phyloP scores from a whole-genome alignment of 331 rosid species.

The Malus hybrid region DNA sequence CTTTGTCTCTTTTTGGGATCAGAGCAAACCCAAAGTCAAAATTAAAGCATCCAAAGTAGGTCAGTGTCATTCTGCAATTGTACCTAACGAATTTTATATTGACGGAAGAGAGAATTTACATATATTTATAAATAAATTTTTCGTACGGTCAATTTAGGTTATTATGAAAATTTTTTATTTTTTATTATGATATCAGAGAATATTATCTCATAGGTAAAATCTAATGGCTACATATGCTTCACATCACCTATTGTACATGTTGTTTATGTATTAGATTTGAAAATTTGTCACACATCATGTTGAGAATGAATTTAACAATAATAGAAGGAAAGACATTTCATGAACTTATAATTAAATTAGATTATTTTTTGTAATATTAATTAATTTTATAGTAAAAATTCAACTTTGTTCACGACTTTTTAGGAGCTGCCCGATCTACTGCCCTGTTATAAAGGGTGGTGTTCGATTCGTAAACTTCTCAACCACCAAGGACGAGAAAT shows the following conservation, averaged over 20 bases:
- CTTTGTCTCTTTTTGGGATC: conserved; percentile 8
- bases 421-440: not conserved
- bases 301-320: no score
- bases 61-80: conserved; percentile 21
- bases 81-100: no score
- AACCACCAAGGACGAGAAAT: not conserved
- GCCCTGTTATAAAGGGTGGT: not conserved
- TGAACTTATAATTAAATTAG: no score
- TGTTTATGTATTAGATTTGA: accelerated
- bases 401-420: not conserved
- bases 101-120: no score
- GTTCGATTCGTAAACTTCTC: not conserved
- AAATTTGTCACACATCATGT: no score
- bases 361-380: no score
- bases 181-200: no score
- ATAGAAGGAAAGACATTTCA: accelerated
- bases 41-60: conserved; percentile 27
- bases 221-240: accelerated
- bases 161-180: no score
- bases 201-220: accelerated
- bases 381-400: no score
- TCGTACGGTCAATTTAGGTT: no score
- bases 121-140: no score
- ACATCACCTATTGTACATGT: accelerated
- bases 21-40: conserved; percentile 29